Base-by-base conservation (phyloP, 2,329 filamentous ascomycete genomes). In the Rosellinia necatrix region DNA sequence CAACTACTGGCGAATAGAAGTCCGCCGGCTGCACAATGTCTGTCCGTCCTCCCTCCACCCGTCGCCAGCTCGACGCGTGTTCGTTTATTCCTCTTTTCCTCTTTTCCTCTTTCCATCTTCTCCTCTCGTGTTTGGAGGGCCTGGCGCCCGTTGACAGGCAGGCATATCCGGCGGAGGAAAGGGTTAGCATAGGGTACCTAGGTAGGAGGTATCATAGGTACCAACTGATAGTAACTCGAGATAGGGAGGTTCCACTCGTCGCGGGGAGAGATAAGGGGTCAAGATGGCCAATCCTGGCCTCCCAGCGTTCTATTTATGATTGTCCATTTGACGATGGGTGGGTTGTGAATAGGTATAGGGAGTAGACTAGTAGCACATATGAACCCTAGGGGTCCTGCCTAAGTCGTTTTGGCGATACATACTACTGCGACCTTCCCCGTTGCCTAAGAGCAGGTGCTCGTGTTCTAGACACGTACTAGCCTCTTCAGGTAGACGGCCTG, bases 331-430 rank as follows among this genome's bases (percentile, higher is more conserved):
- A 43, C 21, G 38, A 44, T 32, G 41, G 24, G 35, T 17, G 17
- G 15, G 47, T 24, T 24, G 19, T 7, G 8, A 12, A 52, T 17
- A 17, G 22, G 27, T 6, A 12, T 38, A 38, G 6, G 8, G 37
- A 32, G 19, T n/a, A n/a, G n/a, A n/a, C n/a, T n/a, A n/a, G n/a
- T n/a, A n/a, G n/a, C n/a, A 8, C 19, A 50, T 17, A 46, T 37
- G 15, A 17, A 35, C 27, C 30, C 35, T 51, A 58, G 25, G 55
- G 55, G 50, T 55, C 55, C 38, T 50, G 34, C 34, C 25, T n/a
- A 42, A 48, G 34, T 42, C 29, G 29, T 41, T 46, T 19, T 42
- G 34, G 44, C 25, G 38, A 30, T 15, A 47, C 46, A 24, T 44
- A 35, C 51, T 46, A 40, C 42, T 58, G 42, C 56, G 51, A 34